Conservation (phyloP, 371 early-diverging fungal genomes). For the Saksenaea oblongispora region DNA sequence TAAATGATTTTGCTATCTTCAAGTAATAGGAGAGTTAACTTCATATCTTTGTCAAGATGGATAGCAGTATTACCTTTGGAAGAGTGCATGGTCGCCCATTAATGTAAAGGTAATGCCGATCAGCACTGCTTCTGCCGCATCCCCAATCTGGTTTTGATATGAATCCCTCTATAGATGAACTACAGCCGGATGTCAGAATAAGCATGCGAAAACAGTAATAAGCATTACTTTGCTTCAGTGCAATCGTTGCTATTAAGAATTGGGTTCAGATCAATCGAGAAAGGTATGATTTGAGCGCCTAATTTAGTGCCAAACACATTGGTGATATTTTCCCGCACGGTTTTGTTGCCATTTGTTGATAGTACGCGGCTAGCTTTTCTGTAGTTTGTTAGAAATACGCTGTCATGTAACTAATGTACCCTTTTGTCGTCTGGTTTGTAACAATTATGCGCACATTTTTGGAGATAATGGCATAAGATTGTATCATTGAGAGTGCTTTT, state of each 20-base stretch:
- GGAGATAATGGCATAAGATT: slow-evolving; percentile 84
- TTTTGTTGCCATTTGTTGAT: slow-evolving; percentile 61
- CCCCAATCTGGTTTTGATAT: slow-evolving; percentile 71
- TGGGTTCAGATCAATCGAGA: slow-evolving; percentile 40
- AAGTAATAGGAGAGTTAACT: slow-evolving; percentile 1
- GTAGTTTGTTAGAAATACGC: neutral
- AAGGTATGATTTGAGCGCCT: slow-evolving; percentile 54
- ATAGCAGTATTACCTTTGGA: slow-evolving; percentile 59
- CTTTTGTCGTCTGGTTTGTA: slow-evolving; percentile 66
- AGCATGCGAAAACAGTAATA: neutral
- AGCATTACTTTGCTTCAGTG: neutral
- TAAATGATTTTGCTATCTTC: slow-evolving; percentile 62
- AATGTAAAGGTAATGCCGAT: slow-evolving; percentile 86
- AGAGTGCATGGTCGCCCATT: slow-evolving; percentile 89
- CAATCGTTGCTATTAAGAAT: slow-evolving; percentile 5
- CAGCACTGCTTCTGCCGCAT: slow-evolving; percentile 71
- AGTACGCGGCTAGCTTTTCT: slow-evolving; percentile 29
- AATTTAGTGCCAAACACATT: slow-evolving; percentile 75
- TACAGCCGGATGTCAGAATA: neutral
- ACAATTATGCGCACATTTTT: slow-evolving; percentile 67
- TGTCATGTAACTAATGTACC: slow-evolving; percentile 39
- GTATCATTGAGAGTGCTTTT: slow-evolving; percentile 78
- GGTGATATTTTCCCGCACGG: slow-evolving; percentile 69
- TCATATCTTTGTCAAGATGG: neutral
- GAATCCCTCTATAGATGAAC: slow-evolving; percentile 37